Conservation (phyloP, 805 yeast species). For the Teunomyces lycoperdinae region DNA sequence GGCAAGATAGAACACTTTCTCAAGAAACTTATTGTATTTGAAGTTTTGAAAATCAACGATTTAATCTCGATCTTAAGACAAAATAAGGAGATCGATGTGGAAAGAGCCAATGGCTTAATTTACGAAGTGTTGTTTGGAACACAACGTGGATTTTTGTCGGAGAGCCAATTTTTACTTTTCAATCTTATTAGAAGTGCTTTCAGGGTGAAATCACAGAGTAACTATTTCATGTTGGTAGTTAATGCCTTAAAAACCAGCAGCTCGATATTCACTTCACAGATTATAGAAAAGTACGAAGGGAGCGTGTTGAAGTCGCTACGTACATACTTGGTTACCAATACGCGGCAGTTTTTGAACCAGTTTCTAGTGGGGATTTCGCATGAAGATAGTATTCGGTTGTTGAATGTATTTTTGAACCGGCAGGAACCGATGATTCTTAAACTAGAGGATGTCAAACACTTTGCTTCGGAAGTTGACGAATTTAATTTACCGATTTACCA, state of each 20-base stretch:
- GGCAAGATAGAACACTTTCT: constrained; percentile 8
- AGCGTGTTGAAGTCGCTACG: constrained; percentile 12
- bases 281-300: constrained; percentile 6
- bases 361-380: constrained; percentile 14
- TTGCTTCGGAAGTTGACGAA: constrained; percentile 22
- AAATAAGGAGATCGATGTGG: background rate
- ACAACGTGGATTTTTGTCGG: background rate
- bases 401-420: constrained; percentile 14
- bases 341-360: constrained; percentile 22
- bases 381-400: constrained; percentile 16
- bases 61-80: constrained; percentile 11
- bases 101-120: constrained; percentile 3
- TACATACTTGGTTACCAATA: constrained; percentile 12
- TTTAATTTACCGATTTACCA: constrained; percentile 36
- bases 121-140: constrained; percentile 11
- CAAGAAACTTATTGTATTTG: constrained; percentile 15
- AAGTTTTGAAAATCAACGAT: constrained; percentile 14
- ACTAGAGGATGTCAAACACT: constrained; percentile 15
- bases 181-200: constrained; percentile 12
- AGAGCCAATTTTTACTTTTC: constrained; percentile 9
- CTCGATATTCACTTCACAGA: constrained; percentile 2
- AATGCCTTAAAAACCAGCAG: constrained; percentile 10
- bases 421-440: constrained; percentile 1
- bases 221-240: constrained; percentile 12
- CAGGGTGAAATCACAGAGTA: constrained; percentile 8